A percentile compares a stretch with the other conserved stretches of the same genome.
Conservation (phyloP, 1,284 basidiomycete genomes). For the Cryptococcus neoformans region DNA sequence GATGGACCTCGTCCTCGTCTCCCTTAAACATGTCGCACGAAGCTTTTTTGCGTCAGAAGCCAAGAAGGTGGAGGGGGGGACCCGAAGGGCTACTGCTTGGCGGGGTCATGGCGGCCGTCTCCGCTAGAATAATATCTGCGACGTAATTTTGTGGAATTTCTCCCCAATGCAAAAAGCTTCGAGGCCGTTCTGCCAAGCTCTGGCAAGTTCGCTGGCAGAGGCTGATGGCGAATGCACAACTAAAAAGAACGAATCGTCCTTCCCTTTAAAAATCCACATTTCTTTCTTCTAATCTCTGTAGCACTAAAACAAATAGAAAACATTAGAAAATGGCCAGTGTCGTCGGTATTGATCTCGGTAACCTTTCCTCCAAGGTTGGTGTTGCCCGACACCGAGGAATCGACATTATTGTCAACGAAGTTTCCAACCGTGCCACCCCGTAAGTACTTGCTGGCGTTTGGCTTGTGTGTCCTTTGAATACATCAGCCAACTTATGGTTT, state of each 20-base stretch:
- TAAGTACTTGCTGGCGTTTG: slow-evolving; percentile 50
- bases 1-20: background rate
- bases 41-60: too few species aligned
- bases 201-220: too few species aligned
- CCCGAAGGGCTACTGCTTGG: too few species aligned
- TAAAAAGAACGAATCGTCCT: background rate
- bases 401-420: slow-evolving; percentile 93
- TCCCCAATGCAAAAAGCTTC: slow-evolving; percentile 1
- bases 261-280: background rate
- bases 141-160: background rate
- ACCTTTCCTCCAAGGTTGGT: slow-evolving; percentile 87
- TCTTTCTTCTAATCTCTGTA: background rate
- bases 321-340: slow-evolving; percentile 53
- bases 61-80: too few species aligned
- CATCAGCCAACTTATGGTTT: too few species aligned
- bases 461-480: too few species aligned
- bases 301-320: slow-evolving; percentile 3
- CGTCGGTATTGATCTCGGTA: slow-evolving; percentile 89
- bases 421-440: slow-evolving; percentile 92
- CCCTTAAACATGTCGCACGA: too few species aligned
- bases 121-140: too few species aligned
- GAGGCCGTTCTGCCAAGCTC: slow-evolving; percentile 5
- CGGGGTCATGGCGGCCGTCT: too few species aligned
- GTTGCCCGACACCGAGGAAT: slow-evolving; percentile 89
- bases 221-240: too few species aligned